Conservation (phyloP, 345 rosid genomes). For the Cochlearia excelsa region DNA sequence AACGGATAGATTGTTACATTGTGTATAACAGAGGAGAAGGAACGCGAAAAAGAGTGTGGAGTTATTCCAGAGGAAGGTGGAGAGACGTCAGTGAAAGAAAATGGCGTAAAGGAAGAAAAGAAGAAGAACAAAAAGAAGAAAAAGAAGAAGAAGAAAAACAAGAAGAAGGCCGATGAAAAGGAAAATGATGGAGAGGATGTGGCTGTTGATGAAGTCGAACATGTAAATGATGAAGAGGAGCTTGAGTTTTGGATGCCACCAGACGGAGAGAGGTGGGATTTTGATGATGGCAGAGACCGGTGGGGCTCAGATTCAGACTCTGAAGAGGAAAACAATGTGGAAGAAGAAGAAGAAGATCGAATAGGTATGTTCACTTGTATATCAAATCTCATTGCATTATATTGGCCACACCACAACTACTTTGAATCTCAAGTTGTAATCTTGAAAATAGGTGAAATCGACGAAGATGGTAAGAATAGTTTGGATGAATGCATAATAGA, state of each 20-base stretch:
- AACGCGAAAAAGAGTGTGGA: slow-evolving; percentile 44
- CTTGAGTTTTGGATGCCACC: slow-evolving; percentile 91
- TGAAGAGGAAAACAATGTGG: slow-evolving; percentile 38
- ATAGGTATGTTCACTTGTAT: slow-evolving; percentile 48
- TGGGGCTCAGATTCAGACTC: slow-evolving; percentile 54
- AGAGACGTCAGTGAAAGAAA: slow-evolving; percentile 14
- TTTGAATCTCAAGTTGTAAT: no score
- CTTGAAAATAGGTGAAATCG: no score
- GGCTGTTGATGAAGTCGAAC: slow-evolving; percentile 13
- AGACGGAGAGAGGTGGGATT: slow-evolving; percentile 59
- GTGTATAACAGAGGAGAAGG: slow-evolving; percentile 62
- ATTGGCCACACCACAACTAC: no score
- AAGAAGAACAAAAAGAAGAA: slow-evolving; percentile 32
- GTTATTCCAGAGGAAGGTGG: slow-evolving; percentile 33
- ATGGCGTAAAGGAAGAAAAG: background rate
- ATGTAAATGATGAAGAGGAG: slow-evolving; percentile 43
- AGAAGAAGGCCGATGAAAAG: slow-evolving; percentile 21
- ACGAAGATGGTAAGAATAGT: no score
- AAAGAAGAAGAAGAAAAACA: slow-evolving; percentile 38
- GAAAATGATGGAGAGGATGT: slow-evolving; percentile 20
- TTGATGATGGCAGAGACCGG: slow-evolving; percentile 36
- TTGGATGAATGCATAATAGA: no score
- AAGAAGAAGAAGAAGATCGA: background rate
- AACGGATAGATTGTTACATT: background rate
- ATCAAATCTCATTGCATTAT: background rate